phyloP scores from a whole-genome alignment of 148 eudicot genomes.

The Vaccinium darrowii region DNA sequence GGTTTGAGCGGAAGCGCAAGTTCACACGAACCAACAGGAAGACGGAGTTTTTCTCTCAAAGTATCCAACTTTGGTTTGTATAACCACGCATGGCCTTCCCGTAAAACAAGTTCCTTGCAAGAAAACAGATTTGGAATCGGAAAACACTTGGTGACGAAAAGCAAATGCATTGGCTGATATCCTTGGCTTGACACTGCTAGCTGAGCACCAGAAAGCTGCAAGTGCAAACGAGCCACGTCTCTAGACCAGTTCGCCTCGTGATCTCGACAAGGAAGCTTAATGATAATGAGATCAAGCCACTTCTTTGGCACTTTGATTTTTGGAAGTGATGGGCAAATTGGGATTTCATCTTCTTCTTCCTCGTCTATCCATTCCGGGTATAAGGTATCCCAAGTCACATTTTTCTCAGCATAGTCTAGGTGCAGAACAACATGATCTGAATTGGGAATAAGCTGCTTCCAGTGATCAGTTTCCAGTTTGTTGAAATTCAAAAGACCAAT shows the following conservation, averaged over 20 bases:
- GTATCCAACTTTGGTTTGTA: slow-evolving; percentile 56
- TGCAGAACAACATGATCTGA: slow-evolving; percentile 39
- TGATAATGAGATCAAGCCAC: slow-evolving; percentile 52
- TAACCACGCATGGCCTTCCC: slow-evolving; percentile 60
- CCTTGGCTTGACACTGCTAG: slow-evolving; percentile 59
- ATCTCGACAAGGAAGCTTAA: slow-evolving; percentile 66
- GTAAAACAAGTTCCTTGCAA: slow-evolving; percentile 65
- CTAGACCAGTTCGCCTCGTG: slow-evolving; percentile 61
- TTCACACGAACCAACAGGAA: slow-evolving; percentile 91
- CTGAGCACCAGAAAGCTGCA: slow-evolving; percentile 67
- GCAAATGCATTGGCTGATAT: slow-evolving; percentile 45
- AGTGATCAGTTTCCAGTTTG: slow-evolving; percentile 36
- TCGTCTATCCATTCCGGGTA: slow-evolving; percentile 94
- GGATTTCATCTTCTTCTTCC: slow-evolving; percentile 67
- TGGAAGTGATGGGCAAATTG: slow-evolving; percentile 62
- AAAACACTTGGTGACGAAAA: slow-evolving; percentile 59
- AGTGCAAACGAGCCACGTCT: slow-evolving; percentile 70
- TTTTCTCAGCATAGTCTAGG: slow-evolving; percentile 39
- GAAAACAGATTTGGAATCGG: slow-evolving; percentile 69
- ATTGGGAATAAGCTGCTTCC: slow-evolving; percentile 47
- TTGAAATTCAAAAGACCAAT: slow-evolving; percentile 71
- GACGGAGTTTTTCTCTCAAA: slow-evolving; percentile 55
- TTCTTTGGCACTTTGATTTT: slow-evolving; percentile 46
- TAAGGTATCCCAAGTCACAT: slow-evolving; percentile 60
- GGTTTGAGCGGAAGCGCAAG: slow-evolving; percentile 67